A percentile compares a stretch with the other conserved stretches of the same genome.
phyloP scores from a whole-genome alignment of 164 flowering plant species.

The Aristolochia fimbriata region DNA sequence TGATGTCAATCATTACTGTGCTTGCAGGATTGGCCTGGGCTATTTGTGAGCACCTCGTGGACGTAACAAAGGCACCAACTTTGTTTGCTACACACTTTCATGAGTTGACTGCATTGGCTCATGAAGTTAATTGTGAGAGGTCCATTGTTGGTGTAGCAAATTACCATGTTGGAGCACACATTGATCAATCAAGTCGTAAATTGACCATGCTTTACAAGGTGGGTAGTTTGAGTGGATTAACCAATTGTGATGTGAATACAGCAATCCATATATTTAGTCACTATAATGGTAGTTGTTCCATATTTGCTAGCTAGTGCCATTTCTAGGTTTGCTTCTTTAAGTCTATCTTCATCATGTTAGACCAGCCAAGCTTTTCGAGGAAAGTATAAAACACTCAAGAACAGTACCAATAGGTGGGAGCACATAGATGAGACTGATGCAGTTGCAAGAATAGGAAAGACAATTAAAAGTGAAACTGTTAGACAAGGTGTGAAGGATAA shows the following conservation, averaged over 20 bases:
- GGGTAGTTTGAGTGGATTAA: not conserved
- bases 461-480: too few relatives aligned
- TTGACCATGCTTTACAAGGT: constrained; percentile 99
- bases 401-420: too few relatives aligned
- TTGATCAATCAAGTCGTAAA: constrained; percentile 80
- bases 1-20: not conserved
- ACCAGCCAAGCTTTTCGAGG: too few relatives aligned
- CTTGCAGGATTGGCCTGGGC: constrained; percentile 95
- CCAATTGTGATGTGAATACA: not conserved
- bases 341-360: too few relatives aligned
- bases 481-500: too few relatives aligned
- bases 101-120: constrained; percentile 88
- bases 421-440: too few relatives aligned
- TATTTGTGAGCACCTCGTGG: constrained; percentile 87
- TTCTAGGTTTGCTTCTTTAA: too few relatives aligned
- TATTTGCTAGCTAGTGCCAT: too few relatives aligned
- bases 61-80: constrained; percentile 85
- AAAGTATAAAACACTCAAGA: too few relatives aligned
- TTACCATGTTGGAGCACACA: constrained; percentile 95
- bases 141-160: constrained; percentile 63
- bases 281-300: too few relatives aligned
- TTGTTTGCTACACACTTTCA: constrained; percentile 98
- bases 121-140: constrained; percentile 26
- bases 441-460: too few relatives aligned
- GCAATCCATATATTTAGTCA: not conserved